Base-by-base conservation (phyloP, 1,284 basidiomycete species). In the Ustilago cynodontis region DNA sequence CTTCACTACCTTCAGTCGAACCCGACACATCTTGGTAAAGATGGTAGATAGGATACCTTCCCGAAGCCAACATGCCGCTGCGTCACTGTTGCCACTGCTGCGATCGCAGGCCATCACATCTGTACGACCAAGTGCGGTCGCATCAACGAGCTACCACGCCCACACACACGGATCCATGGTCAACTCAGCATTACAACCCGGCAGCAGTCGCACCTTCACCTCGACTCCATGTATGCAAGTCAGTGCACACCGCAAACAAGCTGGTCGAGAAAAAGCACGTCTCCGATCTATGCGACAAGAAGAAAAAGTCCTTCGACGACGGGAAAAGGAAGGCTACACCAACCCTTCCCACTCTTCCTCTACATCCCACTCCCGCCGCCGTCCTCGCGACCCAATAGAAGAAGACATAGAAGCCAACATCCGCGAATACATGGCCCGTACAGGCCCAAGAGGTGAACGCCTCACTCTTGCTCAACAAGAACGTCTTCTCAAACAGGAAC, bases 401-500 rank as follows among this genome's bases (percentile, higher is more conserved):
- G 60, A 71, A 55, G 68, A 67, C 3, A 51, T 65, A 1, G 73
- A 76, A 31, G 7, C 49, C 22, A 69, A 20, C 28, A 71, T 76
- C 10, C 73, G 65, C 16, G 64, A 69, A 20, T 76, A 71, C 58
- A 76, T 76, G 73, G 73, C 73, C 2, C 60, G 64, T 10, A 71
- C 73, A 8, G 73, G 73, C 2, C 74, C 74, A 3, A 47, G 43
- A 3, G 74, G 74, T 28, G 70, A 77, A 51, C 62, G 70, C 14
- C 69, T 77, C 31, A 77, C 71, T 0, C 66, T 60, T 7, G 37
- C 71, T 0, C 64, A 77, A 33, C 63, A 77, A 39, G 75, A 77
- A 54, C 58, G 64, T 11, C 37, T 74, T 50, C 67, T 84, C 28
- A 70, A 74, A 20, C 65, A 70, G 13, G 82, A 84, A 39, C 70